A percentile compares a stretch with the other conserved stretches of the same genome.
These are phyloP conservation scores for Clohesyomyces aquaticus DNA, from an alignment of 495 filamentous ascomycete species.

Conservation along the genomic window DNA sequence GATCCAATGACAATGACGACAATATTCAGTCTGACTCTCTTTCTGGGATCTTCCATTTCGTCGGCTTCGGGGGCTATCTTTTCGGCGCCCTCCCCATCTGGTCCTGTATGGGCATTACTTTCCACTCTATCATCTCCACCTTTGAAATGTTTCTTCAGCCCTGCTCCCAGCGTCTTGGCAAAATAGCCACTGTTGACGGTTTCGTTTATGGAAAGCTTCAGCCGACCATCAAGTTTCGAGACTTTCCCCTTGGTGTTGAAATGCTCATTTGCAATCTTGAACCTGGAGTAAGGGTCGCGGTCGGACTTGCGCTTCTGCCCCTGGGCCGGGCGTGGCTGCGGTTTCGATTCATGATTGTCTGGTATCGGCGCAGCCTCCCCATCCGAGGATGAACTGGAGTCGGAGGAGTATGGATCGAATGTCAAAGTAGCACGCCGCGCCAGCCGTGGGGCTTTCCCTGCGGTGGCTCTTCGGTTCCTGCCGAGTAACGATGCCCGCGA, in stretches of 20 bases:
- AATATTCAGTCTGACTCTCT: constrained; percentile 64
- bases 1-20: constrained; percentile 81
- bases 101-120: not conserved
- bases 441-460: not conserved
- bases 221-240: constrained; percentile 68
- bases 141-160: constrained; percentile 51
- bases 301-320: constrained; percentile 5
- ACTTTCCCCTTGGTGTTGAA: constrained; percentile 68
- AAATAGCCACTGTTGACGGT: constrained; percentile 67
- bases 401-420: constrained; percentile 37
- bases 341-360: not conserved
- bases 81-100: constrained; percentile 15
- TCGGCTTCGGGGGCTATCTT: constrained; percentile 28
- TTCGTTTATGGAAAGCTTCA: constrained; percentile 72
- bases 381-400: constrained; percentile 28
- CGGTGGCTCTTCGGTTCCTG: constrained; percentile 13
- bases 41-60: constrained; percentile 30
- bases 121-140: constrained; percentile 13
- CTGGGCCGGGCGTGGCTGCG: not conserved
- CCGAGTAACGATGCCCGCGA: constrained; percentile 10
- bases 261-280: constrained; percentile 65
- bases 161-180: constrained; percentile 68
- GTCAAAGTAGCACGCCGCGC: constrained; percentile 16
- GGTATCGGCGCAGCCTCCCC: constrained; percentile 1
- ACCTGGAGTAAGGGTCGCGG: constrained; percentile 38